These are phyloP conservation scores for Inga leiocalycina DNA, from an alignment of 306 rosid species.

Conservation along the genomic window DNA sequence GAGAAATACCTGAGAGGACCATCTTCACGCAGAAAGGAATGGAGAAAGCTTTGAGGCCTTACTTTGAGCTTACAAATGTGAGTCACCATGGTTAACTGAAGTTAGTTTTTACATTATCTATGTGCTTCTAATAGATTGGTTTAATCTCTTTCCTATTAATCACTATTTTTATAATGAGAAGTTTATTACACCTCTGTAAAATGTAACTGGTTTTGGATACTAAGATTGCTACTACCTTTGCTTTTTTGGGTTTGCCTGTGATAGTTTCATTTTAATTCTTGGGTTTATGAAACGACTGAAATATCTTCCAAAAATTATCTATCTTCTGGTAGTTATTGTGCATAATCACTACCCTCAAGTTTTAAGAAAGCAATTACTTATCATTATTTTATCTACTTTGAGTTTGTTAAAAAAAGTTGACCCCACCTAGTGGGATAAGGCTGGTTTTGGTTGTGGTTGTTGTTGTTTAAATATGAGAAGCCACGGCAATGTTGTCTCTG, in stretches of 20 bases:
- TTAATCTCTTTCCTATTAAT: neutral
- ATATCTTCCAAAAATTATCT: neutral
- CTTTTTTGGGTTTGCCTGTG: neutral
- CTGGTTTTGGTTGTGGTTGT: too few relatives aligned
- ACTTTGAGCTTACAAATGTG: constrained; percentile 96
- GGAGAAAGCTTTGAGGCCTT: constrained; percentile 95
- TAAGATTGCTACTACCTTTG: neutral
- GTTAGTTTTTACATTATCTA: constrained; percentile 8
- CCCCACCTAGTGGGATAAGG: neutral
- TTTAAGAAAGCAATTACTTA: neutral
- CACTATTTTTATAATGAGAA: neutral
- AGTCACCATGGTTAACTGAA: constrained; percentile 39
- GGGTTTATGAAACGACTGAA: neutral
- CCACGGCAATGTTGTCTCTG: neutral
- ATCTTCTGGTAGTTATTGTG: too few relatives aligned
- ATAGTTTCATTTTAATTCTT: neutral
- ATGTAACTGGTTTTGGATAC: neutral
- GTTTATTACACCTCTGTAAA: neutral
- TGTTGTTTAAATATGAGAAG: neutral
- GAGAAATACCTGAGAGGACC: constrained; percentile 99
- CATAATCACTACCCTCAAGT: neutral
- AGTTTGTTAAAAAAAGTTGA: neutral
- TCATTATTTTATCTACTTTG: neutral
- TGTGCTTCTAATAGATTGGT: neutral
- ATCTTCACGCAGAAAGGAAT: constrained; percentile 95